A percentile compares a stretch with the other conserved stretches of the same genome.
Conservation (phyloP, 2,329 filamentous ascomycete genomes). For the Fusarium sp. region DNA sequence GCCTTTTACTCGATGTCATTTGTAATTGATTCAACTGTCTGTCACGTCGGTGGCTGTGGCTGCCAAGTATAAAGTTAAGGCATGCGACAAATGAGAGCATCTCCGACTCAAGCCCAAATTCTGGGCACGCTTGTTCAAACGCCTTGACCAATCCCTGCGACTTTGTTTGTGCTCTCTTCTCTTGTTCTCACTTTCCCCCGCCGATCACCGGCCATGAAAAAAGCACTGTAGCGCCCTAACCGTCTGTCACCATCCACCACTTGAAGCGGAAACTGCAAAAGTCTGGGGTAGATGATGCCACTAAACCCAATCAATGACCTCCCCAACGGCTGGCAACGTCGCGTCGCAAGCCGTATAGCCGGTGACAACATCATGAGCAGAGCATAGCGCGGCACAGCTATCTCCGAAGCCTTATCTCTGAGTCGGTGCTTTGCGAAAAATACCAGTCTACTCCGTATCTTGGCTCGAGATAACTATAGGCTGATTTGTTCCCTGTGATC, state of each 20-base stretch:
- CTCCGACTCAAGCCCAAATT: background rate
- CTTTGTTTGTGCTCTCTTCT: background rate
- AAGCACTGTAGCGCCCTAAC: background rate
- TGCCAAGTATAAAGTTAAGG: background rate
- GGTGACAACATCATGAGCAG: background rate
- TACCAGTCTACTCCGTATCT: background rate
- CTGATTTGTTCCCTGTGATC: conserved; percentile 10
- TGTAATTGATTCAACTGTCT: background rate
- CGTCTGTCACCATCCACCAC: background rate
- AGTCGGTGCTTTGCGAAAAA: background rate
- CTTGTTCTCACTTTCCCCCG: background rate
- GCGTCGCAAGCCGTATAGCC: background rate
- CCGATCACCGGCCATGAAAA: background rate
- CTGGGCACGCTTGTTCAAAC: background rate
- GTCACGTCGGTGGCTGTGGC: background rate
- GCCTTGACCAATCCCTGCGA: no score
- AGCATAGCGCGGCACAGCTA: background rate
- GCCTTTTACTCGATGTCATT: background rate
- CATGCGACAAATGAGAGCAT: background rate
- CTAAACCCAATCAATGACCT: background rate
- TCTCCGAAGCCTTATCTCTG: conserved; percentile 12
- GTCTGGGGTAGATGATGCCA: conserved; percentile 5
- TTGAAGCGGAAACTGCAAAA: background rate
- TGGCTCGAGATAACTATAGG: conserved; percentile 5
- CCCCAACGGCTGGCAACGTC: background rate